phyloP scores from a whole-genome alignment of 352 stramenopile genomes.

The Phytophthora litchii region DNA sequence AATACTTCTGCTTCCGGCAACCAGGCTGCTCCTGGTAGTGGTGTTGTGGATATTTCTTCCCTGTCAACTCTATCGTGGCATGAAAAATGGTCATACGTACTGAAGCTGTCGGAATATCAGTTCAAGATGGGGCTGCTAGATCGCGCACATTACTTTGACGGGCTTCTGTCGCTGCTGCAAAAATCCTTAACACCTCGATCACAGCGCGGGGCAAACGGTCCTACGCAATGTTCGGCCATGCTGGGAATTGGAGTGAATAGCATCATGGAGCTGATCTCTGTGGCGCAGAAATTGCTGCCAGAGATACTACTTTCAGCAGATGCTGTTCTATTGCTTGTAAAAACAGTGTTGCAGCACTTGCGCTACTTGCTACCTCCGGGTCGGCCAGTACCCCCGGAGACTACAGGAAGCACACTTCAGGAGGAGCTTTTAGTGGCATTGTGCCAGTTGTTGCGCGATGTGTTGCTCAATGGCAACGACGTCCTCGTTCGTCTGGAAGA shows the following conservation, averaged over 20 bases:
- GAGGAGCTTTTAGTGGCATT: constrained; percentile 75
- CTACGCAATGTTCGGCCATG: constrained; percentile 44
- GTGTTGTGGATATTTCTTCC: constrained; percentile 14
- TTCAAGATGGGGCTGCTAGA: constrained; percentile 81
- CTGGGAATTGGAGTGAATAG: constrained; percentile 72
- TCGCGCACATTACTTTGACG: constrained; percentile 78
- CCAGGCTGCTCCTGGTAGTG: constrained; percentile 13
- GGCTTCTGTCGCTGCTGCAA: constrained; percentile 77
- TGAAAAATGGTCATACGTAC: constrained; percentile 84
- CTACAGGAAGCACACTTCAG: constrained; percentile 49
- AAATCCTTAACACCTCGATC: constrained; percentile 73
- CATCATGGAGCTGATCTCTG: constrained; percentile 74
- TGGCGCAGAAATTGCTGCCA: constrained; percentile 74
- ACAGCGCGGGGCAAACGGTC: constrained; percentile 30
- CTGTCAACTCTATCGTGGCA: constrained; percentile 47
- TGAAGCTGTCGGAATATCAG: constrained; percentile 85
- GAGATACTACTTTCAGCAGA: constrained; percentile 70
- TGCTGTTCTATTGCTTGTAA: constrained; percentile 68
- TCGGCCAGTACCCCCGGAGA: constrained; percentile 42
- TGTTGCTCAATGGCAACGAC: constrained; percentile 71
- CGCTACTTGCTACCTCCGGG: constrained; percentile 75
- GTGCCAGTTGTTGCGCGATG: constrained; percentile 76
- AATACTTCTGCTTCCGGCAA: constrained; percentile 5
- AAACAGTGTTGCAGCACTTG: constrained; percentile 79
- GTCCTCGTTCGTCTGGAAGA: constrained; percentile 82